Evolutionary conservation across 208 protist species (phyloP).

Genomic region (Leishmania gerbilli): DNA sequence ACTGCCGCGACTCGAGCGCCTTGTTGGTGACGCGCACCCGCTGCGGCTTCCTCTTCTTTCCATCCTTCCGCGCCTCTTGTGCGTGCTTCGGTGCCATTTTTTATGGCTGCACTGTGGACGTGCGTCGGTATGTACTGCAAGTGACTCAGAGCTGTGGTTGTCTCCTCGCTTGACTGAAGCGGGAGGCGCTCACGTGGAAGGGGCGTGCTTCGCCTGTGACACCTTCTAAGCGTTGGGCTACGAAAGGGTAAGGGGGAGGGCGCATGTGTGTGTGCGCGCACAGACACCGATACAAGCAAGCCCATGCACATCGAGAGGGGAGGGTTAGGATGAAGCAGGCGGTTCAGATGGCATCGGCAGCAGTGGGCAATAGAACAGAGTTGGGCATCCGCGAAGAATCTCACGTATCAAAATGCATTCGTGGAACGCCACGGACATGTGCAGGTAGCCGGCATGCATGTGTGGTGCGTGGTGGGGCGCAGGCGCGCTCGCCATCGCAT

Average conservation of each 20-base stretch:
- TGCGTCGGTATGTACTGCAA: not conserved
- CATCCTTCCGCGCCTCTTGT: slow-evolving; percentile 15
- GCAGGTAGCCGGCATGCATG: not conserved
- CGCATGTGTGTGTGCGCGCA: not conserved
- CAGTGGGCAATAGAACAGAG: not conserved
- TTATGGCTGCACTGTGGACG: not conserved
- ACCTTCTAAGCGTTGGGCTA: not conserved
- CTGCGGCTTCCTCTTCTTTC: slow-evolving; percentile 50
- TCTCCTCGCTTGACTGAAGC: not conserved
- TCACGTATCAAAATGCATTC: not conserved
- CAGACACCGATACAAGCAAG: not conserved
- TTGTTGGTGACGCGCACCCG: slow-evolving; percentile 82
- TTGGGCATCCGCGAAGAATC: not conserved
- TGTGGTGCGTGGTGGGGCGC: not conserved
- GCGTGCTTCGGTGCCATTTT: slow-evolving; percentile 23
- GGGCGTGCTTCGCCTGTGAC: not conserved
- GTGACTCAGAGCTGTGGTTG: not conserved
- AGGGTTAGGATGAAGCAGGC: not conserved
- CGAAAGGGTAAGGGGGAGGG: not conserved
- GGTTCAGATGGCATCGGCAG: not conserved
- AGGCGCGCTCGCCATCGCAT: not conserved
- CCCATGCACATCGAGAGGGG: not conserved
- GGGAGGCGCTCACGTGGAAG: not conserved
- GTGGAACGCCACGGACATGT: not conserved
- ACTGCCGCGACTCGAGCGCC: slow-evolving; percentile 69